Conservation (phyloP, 208 protist genomes). For the Entamoeba dispar region DNA sequence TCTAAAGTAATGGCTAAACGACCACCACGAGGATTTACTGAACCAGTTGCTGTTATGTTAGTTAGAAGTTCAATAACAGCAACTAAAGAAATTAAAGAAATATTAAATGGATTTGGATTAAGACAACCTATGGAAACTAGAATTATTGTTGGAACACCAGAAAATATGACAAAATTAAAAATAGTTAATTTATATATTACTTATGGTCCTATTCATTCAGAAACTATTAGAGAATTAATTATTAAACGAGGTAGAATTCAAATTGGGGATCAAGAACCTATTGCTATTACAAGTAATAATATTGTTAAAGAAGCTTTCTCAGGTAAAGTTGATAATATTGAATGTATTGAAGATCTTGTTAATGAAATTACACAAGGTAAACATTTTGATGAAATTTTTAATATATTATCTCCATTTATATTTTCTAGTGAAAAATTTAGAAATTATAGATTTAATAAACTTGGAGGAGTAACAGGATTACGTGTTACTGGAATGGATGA, state of each 20-base stretch:
- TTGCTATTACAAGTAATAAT: not conserved
- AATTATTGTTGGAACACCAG: not conserved
- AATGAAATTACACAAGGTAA: not conserved
- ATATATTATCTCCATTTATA: not conserved
- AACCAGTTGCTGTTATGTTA: not conserved
- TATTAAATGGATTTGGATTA: not conserved
- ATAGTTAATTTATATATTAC: not conserved
- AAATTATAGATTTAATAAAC: too few relatives aligned
- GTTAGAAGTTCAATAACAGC: not conserved
- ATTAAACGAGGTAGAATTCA: not conserved
- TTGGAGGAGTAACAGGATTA: too few relatives aligned
- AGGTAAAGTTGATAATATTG: not conserved
- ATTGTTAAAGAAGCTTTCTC: not conserved
- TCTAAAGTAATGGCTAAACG: not conserved
- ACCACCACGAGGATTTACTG: not conserved
- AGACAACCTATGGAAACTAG: not conserved
- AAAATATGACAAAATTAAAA: not conserved
- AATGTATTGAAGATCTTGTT: not conserved
- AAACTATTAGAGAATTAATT: not conserved
- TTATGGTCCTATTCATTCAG: not conserved
- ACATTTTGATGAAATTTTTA: not conserved
- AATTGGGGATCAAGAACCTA: not conserved
- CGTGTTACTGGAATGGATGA: too few relatives aligned
- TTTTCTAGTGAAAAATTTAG: too few relatives aligned
- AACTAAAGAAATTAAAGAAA: not conserved